A percentile compares a stretch with the other conserved stretches of the same genome.
These are phyloP conservation scores for Cocos nucifera DNA, from an alignment of 176 grass and related monocot species.

Conservation along the genomic window DNA sequence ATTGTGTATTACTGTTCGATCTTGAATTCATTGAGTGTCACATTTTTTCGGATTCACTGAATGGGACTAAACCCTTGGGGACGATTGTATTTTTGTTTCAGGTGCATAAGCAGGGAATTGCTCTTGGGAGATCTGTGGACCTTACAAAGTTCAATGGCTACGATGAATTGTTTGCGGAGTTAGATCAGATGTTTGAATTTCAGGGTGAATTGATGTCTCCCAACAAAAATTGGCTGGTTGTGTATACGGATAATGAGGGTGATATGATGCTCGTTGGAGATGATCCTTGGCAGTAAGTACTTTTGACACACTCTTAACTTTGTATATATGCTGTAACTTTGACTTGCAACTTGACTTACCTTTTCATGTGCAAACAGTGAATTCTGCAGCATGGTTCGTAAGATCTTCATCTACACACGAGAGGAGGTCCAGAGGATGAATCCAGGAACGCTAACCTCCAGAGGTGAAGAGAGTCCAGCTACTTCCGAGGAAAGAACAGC, in stretches of 20 bases:
- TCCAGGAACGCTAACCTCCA: slow-evolving; percentile 49
- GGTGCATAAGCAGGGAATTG: slow-evolving; percentile 98
- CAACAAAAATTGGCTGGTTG: slow-evolving; percentile 74
- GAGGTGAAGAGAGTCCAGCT: slow-evolving; percentile 41
- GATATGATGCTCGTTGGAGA: slow-evolving; percentile 99
- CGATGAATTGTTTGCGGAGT: slow-evolving; percentile 48
- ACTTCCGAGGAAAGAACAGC: slow-evolving; percentile 39
- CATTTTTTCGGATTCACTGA: too few relatives aligned
- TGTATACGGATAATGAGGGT: slow-evolving; percentile 83
- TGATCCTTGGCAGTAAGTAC: slow-evolving; percentile 81
- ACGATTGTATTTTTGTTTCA: slow-evolving; percentile 21
- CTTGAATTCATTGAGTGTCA: too few relatives aligned
- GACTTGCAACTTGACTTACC: background rate
- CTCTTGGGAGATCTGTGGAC: slow-evolving; percentile 86
- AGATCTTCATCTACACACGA: slow-evolving; percentile 82
- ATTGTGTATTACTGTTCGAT: too few relatives aligned
- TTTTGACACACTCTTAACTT: background rate
- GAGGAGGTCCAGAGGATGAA: slow-evolving; percentile 90
- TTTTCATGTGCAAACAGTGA: slow-evolving; percentile 44
- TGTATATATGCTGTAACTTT: background rate
- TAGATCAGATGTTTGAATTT: slow-evolving; percentile 93
- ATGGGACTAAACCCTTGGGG: too few relatives aligned
- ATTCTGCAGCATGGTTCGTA: slow-evolving; percentile 80
- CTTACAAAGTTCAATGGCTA: slow-evolving; percentile 78
- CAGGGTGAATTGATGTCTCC: slow-evolving; percentile 50